A percentile compares a stretch with the other conserved stretches of the same genome.
phyloP scores from a whole-genome alignment of 2,329 filamentous ascomycete genomes.

The Monosporascus sp. region DNA sequence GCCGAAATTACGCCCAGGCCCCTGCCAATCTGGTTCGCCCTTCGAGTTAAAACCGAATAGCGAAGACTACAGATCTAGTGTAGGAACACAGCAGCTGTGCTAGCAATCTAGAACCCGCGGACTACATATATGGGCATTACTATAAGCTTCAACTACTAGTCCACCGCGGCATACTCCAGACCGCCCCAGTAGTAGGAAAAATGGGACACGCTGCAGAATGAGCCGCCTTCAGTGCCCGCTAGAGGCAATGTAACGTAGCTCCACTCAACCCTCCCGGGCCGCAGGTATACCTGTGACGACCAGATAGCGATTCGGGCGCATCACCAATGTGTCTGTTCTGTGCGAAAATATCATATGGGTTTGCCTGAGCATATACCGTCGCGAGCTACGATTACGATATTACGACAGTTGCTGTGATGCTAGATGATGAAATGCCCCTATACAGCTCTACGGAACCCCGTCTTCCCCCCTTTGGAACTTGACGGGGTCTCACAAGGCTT shows the following conservation, averaged over 20 bases:
- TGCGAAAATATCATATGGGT: too few species aligned
- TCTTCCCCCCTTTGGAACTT: too few species aligned
- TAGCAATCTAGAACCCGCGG: not conserved
- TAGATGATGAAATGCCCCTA: too few species aligned
- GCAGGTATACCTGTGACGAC: not conserved
- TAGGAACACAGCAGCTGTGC: not conserved
- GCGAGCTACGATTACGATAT: too few species aligned
- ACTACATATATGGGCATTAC: not conserved
- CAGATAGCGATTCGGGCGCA: too few species aligned
- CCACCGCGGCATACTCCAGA: conserved; percentile 1
- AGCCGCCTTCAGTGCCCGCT: not conserved
- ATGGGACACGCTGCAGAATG: not conserved
- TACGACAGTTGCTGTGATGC: too few species aligned
- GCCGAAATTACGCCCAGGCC: not conserved
- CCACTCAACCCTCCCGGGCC: not conserved
- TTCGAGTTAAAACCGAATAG: too few species aligned
- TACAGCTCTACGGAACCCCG: too few species aligned
- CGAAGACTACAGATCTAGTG: too few species aligned
- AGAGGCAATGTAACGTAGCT: not conserved
- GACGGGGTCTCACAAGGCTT: too few species aligned
- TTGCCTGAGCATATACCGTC: too few species aligned
- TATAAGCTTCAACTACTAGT: not conserved
- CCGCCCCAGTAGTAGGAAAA: not conserved
- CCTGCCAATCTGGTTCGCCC: not conserved
- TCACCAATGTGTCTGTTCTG: too few species aligned